Base-by-base conservation (phyloP, 495 filamentous ascomycete genomes). In the Daldinia vernicosa region DNA sequence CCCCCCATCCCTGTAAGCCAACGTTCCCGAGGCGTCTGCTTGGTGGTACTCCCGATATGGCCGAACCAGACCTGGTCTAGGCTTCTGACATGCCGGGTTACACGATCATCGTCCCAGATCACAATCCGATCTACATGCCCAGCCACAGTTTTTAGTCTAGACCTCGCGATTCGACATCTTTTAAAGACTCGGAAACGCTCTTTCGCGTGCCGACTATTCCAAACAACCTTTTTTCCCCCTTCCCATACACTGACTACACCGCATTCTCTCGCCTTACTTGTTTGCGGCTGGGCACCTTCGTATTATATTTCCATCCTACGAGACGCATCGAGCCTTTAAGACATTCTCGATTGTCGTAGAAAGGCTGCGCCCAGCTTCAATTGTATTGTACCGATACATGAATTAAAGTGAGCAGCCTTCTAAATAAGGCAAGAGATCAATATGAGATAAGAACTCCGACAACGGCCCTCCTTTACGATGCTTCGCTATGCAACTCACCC, bases 381-480 rank as follows among this genome's bases (percentile, higher is more conserved):
- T n/a, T n/a, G n/a, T n/a, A n/a, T 59, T 14, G 47, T 63, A 33
- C 27, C 26, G 9, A 63, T 69, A 45, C 52, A 62, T 57, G 27
- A 62, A 47, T 47, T 47, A 35, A 43, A 47, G 28, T 26, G 35
- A 64, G 27, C 40, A 19, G 50, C 43, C 30, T 60, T 65, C 65
- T 69, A 8, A 19, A 67, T 64, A 68, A 56, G 55, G 70, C 35
- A 47, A 65, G 59, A 72, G 37, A 60, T 68, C 33, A 60, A 14
- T 66, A 58, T 52, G 64, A 47, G 70, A 69, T 73, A 73, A 73
- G 66, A 52, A 39, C 57, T 73, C 70, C 70, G 70, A 73, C 61
- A 73, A 47, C 70, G 70, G 70, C 70, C 70, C 70, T 55, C 70
- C 70, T 73, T 73, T 69, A 73, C 70, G 52, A 53, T n/a, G 12